phyloP scores from a whole-genome alignment of 306 rosid species.

The Corylus heterophylla region DNA sequence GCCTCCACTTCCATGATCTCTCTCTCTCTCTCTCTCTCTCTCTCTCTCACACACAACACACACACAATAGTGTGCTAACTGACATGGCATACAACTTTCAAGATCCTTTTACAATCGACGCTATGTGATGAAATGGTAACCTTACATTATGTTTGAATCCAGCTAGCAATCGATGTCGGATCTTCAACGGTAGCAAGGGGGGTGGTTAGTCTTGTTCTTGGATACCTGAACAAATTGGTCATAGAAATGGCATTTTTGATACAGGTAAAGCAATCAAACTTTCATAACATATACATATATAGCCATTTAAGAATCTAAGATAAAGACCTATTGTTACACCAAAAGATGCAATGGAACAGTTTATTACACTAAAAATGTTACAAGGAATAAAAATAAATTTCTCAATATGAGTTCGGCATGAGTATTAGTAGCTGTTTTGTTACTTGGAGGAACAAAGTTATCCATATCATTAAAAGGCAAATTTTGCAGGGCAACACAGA shows the following conservation, averaged over 20 bases:
- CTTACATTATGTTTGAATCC: constrained; percentile 18
- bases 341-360: background rate
- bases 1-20: background rate
- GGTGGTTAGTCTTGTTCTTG: constrained; percentile 82
- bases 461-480: background rate
- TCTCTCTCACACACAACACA: too few species aligned
- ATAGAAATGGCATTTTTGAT: constrained; percentile 91
- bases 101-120: background rate
- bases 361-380: too few species aligned
- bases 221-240: constrained; percentile 85
- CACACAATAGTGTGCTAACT: background rate
- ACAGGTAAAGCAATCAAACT: constrained; percentile 48
- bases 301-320: background rate
- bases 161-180: constrained; percentile 70
- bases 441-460: background rate
- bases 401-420: too few species aligned
- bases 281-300: background rate
- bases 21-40: background rate
- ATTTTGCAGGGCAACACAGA: constrained; percentile 65
- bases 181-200: constrained; percentile 91
- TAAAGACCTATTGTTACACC: background rate
- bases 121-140: constrained; percentile 22
- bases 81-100: background rate
- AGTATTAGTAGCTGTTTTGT: background rate
- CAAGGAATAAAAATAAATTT: too few species aligned